A percentile compares a stretch with the other conserved stretches of the same genome.
These are phyloP conservation scores for Cyberlindnera euphorbiiphila DNA, from an alignment of 805 yeast species.

Conservation along the genomic window DNA sequence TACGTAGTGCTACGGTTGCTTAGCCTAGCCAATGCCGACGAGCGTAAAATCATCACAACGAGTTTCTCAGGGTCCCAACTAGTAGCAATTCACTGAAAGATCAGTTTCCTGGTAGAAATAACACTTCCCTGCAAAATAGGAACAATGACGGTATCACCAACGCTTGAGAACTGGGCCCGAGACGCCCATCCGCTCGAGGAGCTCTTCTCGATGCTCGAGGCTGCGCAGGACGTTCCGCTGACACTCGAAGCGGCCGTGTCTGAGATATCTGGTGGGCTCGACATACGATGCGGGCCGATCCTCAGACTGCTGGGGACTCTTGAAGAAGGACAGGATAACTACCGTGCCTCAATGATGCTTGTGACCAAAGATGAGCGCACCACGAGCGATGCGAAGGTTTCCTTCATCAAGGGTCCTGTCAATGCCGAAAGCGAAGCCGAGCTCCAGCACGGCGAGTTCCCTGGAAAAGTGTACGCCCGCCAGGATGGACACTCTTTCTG, in stretches of 20 bases:
- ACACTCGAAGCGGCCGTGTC: no score
- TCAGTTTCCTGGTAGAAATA: background rate
- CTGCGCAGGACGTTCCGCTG: conserved; percentile 15
- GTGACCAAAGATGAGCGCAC: conserved; percentile 42
- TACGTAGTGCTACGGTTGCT: no score
- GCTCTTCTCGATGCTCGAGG: conserved; percentile 9
- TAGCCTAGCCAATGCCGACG: conserved; percentile 12
- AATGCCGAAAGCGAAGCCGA: conserved; percentile 13
- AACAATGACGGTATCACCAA: conserved; percentile 2
- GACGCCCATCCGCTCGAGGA: conserved; percentile 13
- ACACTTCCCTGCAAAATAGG: no score
- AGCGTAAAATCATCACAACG: conserved; percentile 4
- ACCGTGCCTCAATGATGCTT: conserved; percentile 66
- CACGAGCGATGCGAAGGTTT: conserved; percentile 33
- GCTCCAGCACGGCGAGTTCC: conserved; percentile 40
- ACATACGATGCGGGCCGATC: conserved; percentile 72
- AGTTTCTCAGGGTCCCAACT: background rate
- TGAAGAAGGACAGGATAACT: conserved; percentile 46
- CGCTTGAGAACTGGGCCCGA: conserved; percentile 10
- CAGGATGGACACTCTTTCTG: conserved; percentile 54
- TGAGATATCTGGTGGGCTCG: conserved; percentile 27
- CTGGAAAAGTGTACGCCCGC: conserved; percentile 40
- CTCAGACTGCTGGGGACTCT: conserved; percentile 62
- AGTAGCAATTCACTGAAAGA: background rate
- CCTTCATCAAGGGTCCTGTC: conserved; percentile 29